Percentiles rank a stretch among this genome's conserved stretches.
These are phyloP conservation scores for Maudiozyma barnettii DNA, from an alignment of 805 yeast species.

Conservation along the genomic window DNA sequence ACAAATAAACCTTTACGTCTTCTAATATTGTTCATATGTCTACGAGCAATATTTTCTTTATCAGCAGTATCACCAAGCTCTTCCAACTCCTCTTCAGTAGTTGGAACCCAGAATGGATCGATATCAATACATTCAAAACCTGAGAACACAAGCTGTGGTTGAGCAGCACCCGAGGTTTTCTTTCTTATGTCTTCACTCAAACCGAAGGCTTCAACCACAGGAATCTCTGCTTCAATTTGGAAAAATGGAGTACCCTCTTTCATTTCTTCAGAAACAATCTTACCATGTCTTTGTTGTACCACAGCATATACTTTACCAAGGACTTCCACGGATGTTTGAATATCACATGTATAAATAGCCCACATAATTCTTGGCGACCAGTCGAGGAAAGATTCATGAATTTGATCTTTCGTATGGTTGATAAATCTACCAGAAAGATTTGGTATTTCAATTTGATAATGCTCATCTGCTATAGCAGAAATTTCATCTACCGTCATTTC, in stretches of 20 bases:
- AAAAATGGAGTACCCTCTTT: slow-evolving; percentile 98
- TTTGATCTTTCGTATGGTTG: slow-evolving; percentile 59
- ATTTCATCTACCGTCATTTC: slow-evolving; percentile 25
- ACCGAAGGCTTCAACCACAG: slow-evolving; percentile 95
- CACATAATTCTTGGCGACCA: slow-evolving; percentile 87
- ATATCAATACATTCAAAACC: slow-evolving; percentile 81
- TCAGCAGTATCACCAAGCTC: slow-evolving; percentile 90
- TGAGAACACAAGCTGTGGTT: slow-evolving; percentile 85
- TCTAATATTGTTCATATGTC: slow-evolving; percentile 74
- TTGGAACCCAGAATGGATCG: slow-evolving; percentile 99
- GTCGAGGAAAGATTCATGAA: slow-evolving; percentile 59
- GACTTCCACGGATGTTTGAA: slow-evolving; percentile 91
- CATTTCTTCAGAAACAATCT: slow-evolving; percentile 83
- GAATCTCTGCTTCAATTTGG: slow-evolving; percentile 72
- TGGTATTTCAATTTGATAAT: slow-evolving; percentile 28
- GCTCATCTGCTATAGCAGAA: slow-evolving; percentile 13
- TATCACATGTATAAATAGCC: slow-evolving; percentile 90
- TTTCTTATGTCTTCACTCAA: slow-evolving; percentile 91
- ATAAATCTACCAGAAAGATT: slow-evolving; percentile 65
- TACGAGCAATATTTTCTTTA: slow-evolving; percentile 80
- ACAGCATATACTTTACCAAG: slow-evolving; percentile 93
- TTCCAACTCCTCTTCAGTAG: slow-evolving; percentile 92
- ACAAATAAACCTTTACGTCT: slow-evolving; percentile 81
- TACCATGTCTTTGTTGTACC: slow-evolving; percentile 80
- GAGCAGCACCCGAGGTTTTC: slow-evolving; percentile 92